Base-by-base conservation (phyloP, 2,329 filamentous ascomycete genomes). In the Xylaria sp. region DNA sequence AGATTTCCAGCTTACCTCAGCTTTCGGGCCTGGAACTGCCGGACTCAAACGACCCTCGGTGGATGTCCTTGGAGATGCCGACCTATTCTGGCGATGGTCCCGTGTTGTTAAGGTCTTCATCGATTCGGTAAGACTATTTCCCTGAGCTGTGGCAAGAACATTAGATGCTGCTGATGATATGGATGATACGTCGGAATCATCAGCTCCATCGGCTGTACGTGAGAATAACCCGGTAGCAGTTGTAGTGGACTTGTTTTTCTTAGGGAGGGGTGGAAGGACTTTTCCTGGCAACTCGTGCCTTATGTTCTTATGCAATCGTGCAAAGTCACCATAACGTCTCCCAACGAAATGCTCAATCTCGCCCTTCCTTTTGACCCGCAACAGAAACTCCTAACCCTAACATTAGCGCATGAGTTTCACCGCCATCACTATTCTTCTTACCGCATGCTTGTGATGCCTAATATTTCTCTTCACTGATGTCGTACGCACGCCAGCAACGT, bases 261-360 rank as follows among this genome's bases (percentile, higher is more conserved):
- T 91, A 0, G 96, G 96, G 59, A 98, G 83, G 0, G 94, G 89
- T 12, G 94, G 93, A 2, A 99, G 85, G 6, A 97, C 88, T 76
- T 97, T 97, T 20, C 96, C 96, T 0, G 96, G 96, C 63, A 98
- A 85, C 80, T 99, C 96, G 13, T 90, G 89, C 43, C 92, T 90
- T 69, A 99, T 81, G 72, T 88, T 88, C 80, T 92, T 95, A 79
- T 97, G 91, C 68, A 99, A 85, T 72, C 88, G 89, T 31, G 84
- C 86, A 78, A 99, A 99, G 74, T 97, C 94, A 39, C 94, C 93
- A 79, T 97, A 99, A 73, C 95, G 88, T 68, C 94, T 89, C 18
- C 91, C 94, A 62, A 98, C 87, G 77, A 93, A 96, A 73, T 91
- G 85, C 75, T 97, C 94, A 18, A 90, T 82, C 73, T 93, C 88